These are phyloP conservation scores for Fonsecaea multimorphosa DNA, from an alignment of 2,329 filamentous ascomycete species.

Conservation along the genomic window DNA sequence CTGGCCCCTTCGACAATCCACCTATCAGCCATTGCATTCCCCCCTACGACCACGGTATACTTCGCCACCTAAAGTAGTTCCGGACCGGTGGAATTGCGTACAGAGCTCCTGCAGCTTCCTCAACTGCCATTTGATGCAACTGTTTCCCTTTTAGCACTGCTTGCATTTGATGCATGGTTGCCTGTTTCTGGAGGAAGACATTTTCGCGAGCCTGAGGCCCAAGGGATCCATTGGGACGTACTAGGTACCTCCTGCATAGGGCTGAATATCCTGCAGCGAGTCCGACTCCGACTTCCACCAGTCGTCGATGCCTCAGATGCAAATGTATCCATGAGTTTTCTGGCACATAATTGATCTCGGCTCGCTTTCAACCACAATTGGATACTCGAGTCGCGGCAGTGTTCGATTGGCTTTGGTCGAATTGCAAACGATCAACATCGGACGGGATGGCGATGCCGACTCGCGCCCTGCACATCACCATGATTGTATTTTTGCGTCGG, in stretches of 20 bases:
- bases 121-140: background rate
- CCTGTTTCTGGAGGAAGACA: background rate
- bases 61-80: background rate
- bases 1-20: background rate
- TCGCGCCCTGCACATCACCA: background rate
- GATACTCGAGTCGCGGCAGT: background rate
- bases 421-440: background rate
- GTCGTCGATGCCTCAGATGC: background rate
- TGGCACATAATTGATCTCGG: background rate
- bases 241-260: background rate
- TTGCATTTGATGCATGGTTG: background rate
- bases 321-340: background rate
- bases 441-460: slow-evolving; percentile 2
- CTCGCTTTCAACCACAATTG: background rate
- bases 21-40: background rate
- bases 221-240: background rate
- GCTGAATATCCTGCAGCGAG: background rate
- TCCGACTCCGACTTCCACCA: slow-evolving; percentile 1
- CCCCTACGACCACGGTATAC: background rate
- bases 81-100: background rate
- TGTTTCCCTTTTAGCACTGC: background rate
- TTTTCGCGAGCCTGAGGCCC: background rate
- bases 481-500: slow-evolving; percentile 16
- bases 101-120: background rate
- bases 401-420: slow-evolving; percentile 3